Evolutionary conservation across 805 yeast genomes (phyloP).

Genomic region (Clavispora vitiphila): DNA sequence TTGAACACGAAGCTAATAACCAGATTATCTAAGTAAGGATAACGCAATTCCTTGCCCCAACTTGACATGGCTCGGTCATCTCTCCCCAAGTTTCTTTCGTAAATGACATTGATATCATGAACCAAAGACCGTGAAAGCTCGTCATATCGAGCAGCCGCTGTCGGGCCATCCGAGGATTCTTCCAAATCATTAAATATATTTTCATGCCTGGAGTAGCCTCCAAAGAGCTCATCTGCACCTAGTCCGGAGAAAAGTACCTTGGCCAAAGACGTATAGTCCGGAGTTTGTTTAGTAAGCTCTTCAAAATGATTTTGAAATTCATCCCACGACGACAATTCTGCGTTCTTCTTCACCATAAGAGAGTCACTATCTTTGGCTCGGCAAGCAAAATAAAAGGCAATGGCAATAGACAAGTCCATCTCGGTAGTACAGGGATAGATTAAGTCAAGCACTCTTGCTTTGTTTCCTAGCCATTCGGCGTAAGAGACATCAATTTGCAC

Average conservation of each 20-base stretch:
- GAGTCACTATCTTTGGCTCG: slow-evolving; percentile 26
- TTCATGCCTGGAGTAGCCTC: slow-evolving; percentile 89
- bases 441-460: slow-evolving; percentile 50
- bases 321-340: not conserved
- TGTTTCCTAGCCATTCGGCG: slow-evolving; percentile 51
- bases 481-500: slow-evolving; percentile 73
- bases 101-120: slow-evolving; percentile 67
- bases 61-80: slow-evolving; percentile 84
- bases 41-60: slow-evolving; percentile 88
- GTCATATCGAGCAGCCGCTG: slow-evolving; percentile 18
- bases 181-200: slow-evolving; percentile 32
- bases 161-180: slow-evolving; percentile 1
- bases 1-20: slow-evolving; percentile 49
- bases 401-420: slow-evolving; percentile 93
- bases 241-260: slow-evolving; percentile 83
- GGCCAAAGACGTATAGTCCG: slow-evolving; percentile 45
- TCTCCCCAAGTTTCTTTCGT: slow-evolving; percentile 78
- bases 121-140: slow-evolving; percentile 56
- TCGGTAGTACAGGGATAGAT: slow-evolving; percentile 86
- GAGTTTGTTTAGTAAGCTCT: not conserved
- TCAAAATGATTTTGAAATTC: not conserved
- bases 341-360: not conserved
- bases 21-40: slow-evolving; percentile 71
- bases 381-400: slow-evolving; percentile 92
- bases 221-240: slow-evolving; percentile 96